Evolutionary conservation across 768 basidiomycete species (phyloP), one percentile per base, ranked within the genome.

Genomic region (Amanita phalloides): DNA sequence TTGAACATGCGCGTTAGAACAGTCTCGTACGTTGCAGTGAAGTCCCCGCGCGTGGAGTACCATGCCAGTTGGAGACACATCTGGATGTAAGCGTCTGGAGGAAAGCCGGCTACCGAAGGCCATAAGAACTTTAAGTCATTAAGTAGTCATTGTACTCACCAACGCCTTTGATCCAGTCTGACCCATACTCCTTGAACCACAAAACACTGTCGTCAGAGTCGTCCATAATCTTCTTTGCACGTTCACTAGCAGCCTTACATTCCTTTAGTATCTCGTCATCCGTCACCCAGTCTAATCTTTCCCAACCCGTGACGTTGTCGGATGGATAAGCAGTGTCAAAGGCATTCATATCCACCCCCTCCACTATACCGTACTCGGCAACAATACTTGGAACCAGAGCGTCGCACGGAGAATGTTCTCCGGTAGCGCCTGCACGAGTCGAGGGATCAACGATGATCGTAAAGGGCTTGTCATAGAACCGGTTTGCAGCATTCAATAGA

Each of bases 21-120:
- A 0, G 93, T 96, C 67, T 97, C 94, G 63, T 97, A 96, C 6
- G 89, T 91, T 1, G 94, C 90, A 3, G 90, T 89, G 59, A 90
- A 84, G 53, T 72, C 68, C 9, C 80, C 81, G 43, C 82, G 86
- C 20, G 82, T 79, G 62, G 77, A 79, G 69, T 86, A 90, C 84
- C 87, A 96, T 3, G 92, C 93, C 8, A 96, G 76, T 62, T 97
- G 94, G 17, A 96, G 72, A 0, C 82, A 88, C 77, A 95, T 86
- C 63, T 97, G 94, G 45, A 95, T 77, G 67, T 79, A 96, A 1
- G 87, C 87, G 61, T 97, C 94, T 0, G 93, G 82, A 10, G 75
- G 70, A 35, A 75, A 63, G 42, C 71, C 70, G 25, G 69, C 72
- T 68, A 54, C 35, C 14, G 7, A 13, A 33, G 21, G 28, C 20